phyloP scores from a whole-genome alignment of 495 filamentous ascomycete genomes.

The Pyrenopolyporus hunteri region DNA sequence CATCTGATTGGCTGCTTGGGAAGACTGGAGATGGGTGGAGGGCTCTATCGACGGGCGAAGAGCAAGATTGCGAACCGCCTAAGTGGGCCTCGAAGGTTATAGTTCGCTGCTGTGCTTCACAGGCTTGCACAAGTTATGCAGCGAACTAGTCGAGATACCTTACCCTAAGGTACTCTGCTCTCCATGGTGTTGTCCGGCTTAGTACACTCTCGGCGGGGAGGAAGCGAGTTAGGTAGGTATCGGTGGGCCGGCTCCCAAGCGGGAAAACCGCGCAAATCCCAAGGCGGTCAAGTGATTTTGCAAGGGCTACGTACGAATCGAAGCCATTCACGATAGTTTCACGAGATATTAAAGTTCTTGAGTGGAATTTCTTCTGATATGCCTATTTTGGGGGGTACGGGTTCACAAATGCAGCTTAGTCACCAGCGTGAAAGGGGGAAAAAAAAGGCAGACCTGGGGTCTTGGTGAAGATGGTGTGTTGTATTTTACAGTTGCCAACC shows the following conservation, averaged over 20 bases:
- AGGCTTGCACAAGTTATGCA: conserved; percentile 22
- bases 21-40: conserved; percentile 4
- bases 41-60: conserved; percentile 6
- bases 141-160: background rate
- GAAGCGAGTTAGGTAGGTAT: background rate
- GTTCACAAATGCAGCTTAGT: background rate
- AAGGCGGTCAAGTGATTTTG: conserved; percentile 15
- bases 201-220: no score
- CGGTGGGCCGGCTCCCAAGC: conserved; percentile 8
- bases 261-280: conserved; percentile 35
- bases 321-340: background rate
- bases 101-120: conserved; percentile 8
- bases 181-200: no score
- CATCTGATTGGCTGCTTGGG: conserved; percentile 16
- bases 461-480: conserved; percentile 33
- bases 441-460: conserved; percentile 2
- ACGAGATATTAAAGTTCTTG: background rate
- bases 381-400: background rate
- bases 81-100: no score
- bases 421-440: background rate
- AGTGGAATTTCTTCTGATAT: conserved; percentile 14
- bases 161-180: background rate
- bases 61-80: conserved; percentile 7
- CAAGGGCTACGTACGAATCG: no score
- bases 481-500: conserved; percentile 34